phyloP scores from a whole-genome alignment of 192 early-diverging fungal species.

The Entomortierella beljakovae region DNA sequence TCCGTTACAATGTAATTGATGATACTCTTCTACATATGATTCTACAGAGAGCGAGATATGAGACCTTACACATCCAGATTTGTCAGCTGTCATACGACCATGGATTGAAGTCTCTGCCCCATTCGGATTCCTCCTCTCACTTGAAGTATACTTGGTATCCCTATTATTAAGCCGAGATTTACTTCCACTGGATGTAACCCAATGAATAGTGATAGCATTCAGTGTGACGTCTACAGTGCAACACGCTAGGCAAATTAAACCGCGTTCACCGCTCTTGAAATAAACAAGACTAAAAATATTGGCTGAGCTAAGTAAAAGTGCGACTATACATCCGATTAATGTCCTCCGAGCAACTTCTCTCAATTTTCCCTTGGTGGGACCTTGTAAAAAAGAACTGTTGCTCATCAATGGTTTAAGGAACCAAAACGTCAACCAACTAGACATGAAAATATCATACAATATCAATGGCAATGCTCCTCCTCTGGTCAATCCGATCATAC shows the following conservation, averaged over 20 bases:
- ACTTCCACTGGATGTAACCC: constrained; percentile 51
- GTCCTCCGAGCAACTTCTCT: constrained; percentile 48
- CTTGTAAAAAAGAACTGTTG: constrained; percentile 12
- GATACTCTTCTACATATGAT: too few relatives aligned
- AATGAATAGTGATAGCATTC: constrained; percentile 54
- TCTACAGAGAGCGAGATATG: too few relatives aligned
- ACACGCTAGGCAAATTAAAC: constrained; percentile 52
- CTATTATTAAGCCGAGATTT: too few relatives aligned
- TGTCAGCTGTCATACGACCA: too few relatives aligned
- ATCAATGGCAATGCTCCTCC: constrained; percentile 1
- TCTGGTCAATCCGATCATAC: background rate
- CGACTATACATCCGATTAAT: constrained; percentile 46
- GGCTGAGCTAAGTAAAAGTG: constrained; percentile 47
- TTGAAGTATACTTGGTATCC: too few relatives aligned
- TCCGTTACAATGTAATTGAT: too few relatives aligned
- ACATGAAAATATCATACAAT: constrained; percentile 12
- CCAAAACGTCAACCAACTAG: constrained; percentile 12
- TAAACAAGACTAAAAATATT: constrained; percentile 43
- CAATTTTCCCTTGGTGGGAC: constrained; percentile 22
- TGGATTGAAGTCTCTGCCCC: too few relatives aligned
- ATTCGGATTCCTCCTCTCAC: too few relatives aligned
- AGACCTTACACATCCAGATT: too few relatives aligned
- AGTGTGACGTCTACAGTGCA: constrained; percentile 57
- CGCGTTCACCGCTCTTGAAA: constrained; percentile 43
- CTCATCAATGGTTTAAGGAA: constrained; percentile 8